Base-by-base conservation (phyloP, 2,329 filamentous ascomycete genomes). In the Colletotrichum paranaense region DNA sequence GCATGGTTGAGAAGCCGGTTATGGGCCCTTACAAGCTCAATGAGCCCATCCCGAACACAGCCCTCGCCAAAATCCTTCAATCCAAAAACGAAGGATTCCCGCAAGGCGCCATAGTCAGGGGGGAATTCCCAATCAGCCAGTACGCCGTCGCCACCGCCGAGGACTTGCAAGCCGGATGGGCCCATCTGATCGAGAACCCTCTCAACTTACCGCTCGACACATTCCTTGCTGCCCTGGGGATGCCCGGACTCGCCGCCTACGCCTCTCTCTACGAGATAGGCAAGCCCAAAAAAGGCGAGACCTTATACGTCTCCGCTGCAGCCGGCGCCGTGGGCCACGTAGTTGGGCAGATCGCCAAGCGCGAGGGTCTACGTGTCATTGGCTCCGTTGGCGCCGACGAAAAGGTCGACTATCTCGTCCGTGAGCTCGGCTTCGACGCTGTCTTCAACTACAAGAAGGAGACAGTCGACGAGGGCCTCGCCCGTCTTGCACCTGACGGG, bases 391-490 rank as follows among this genome's bases (percentile, higher is more conserved):
- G 93, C 22, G 89, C 90, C n/a, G 92, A 95, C 79, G 90, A 92
- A 80, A 95, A 95, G 84, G 85, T 94, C 59, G 88, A 93, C 5
- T 95, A 89, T 82, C 93, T 95, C 80, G 85, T 82, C 68, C 90
- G 92, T 67, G 91, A 93, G 62, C 88, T 95, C 42, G 87, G 87
- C 32, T 95, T 95, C 79, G 92, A 95, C 78, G 88, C 82, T 26
- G 93, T 92, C n/a, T 95, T 95, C 86, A 95, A 95, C 85, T 95
- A 95, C 86, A 94, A 94, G 87, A 94, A 88, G 68, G 93, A 94
- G 84, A 90, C 89, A 79, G 87, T 92, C 5, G 80, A 83, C 0
- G 90, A 92, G 49, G 93, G 92, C 0, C 86, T 95, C 59, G 82
- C 86, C 76, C 88, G 92, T 71, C 87, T 95, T 11, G 92, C 92